Base-by-base conservation (phyloP, 108 stramenopile genomes). In the Discostella stelligeroides region DNA sequence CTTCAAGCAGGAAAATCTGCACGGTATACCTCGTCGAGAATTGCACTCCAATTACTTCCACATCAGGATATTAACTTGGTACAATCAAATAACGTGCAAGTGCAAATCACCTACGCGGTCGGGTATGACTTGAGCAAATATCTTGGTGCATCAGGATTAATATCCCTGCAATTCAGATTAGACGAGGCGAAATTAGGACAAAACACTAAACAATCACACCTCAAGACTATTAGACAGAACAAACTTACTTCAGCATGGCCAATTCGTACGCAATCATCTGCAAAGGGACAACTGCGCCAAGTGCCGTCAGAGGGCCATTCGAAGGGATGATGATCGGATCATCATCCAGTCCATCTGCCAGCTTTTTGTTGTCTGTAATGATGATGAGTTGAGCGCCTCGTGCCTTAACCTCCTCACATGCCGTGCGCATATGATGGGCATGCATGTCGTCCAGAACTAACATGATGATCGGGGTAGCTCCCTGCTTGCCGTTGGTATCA, bases 231-330 rank as follows among this genome's bases (percentile, higher is more conserved):
- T n/a, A n/a, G n/a, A n/a, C n/a, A 46, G 60, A 54, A 4, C 1
- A 34, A 3, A 68, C 78, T 73, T 47, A 79, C 58, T 80, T 67
- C 15, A 92, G 47, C 53, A 91, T 80, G 0, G 93, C 90, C 18
- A 96, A 71, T 81, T 96, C 93, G 72, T 96, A 96, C 6, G 92
- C 89, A 56, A 96, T 80, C 61, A 96, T 67, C 72, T 95, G 88
- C 46, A 95, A 76, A 3, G 93, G 92, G 1, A 94, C 70, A 13
- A 87, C 75, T 9, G 89, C 84, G 14, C 90, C 79, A 15, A 94
- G 74, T 7, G 92, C 90, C 6, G 92, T 90, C 30, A 92, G 71
- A 20, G 76, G 84, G 41, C 89, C 91, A 51, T 91, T 91, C 27
- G 76, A 78, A 18, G 92, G 92, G 49, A 93, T 88, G 27, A 92